Base-by-base conservation (phyloP, 495 filamentous ascomycete genomes). In the Lasiosphaeriaceae sp. region DNA sequence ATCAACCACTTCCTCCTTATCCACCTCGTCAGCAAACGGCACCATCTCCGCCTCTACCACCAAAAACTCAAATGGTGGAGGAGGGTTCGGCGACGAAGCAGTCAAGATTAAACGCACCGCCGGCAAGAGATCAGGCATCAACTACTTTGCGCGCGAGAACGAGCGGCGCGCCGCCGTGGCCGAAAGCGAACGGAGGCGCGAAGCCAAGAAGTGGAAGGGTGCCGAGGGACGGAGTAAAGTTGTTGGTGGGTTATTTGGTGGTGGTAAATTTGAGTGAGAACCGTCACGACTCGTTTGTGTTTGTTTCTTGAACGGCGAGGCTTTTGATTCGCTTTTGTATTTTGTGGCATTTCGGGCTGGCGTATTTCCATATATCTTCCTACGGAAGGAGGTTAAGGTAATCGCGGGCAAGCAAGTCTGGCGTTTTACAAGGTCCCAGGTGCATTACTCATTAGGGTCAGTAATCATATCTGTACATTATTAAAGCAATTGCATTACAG, bases 101-200 rank as follows among this genome's bases (percentile, higher is more conserved):
- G n/a, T n/a, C 23, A 24, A 31, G 52, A 78, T 83, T 11, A 92
- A 89, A 75, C 90, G 86, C 76, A 86, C 83, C 22, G 84, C 86
- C 19, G 71, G 77, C 35, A 82, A 80, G 63, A 68, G 69, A 29
- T 78, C 74, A 2, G 81, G 81, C 35, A 83, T 96, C 31, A 92
- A 93, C 63, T 95, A 88, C 58, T 88, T 92, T 65, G 84, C 89
- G 3, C 81, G 90, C 46, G 92, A 89, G 72, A 85, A 71, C 60
- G 85, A 88, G 72, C 71, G 84, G 60, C 75, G 77, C 56, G 78
- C 75, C 3, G 76, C 75, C 34, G 66, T 88, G 20, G 81, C 81
- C 43, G 84, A 84, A 66, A 77, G 71, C 31, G 84, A 87, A 73
- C 77, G 76, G 66, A 77, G 79, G 66, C 75, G 87, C 48, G 84